phyloP scores from a whole-genome alignment of 352 stramenopile genomes.

The Pythium grandisporangium region DNA sequence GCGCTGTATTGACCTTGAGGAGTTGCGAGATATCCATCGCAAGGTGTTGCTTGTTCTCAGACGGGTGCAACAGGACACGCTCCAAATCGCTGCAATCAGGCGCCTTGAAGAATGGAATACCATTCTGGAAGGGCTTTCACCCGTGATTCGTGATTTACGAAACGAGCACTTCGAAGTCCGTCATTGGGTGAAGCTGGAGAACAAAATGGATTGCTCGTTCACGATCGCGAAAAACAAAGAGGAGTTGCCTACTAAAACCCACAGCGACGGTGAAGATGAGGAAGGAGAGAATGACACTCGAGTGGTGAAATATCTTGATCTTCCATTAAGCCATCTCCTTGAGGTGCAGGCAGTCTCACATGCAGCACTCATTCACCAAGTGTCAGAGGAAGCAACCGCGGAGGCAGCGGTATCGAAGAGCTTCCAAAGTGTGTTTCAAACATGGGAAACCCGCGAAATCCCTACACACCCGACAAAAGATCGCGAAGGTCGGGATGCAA shows the following conservation, averaged over 20 bases:
- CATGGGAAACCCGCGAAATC: slow-evolving; percentile 55
- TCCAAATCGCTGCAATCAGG: slow-evolving; percentile 16
- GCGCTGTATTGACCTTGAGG: slow-evolving; percentile 25
- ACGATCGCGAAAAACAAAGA: background rate
- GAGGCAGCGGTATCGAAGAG: slow-evolving; percentile 52
- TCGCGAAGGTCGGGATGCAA: slow-evolving; percentile 40
- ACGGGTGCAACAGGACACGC: slow-evolving; percentile 8
- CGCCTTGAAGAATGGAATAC: slow-evolving; percentile 27
- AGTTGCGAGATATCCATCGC: slow-evolving; percentile 19
- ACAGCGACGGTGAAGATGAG: slow-evolving; percentile 6
- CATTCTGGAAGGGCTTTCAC: slow-evolving; percentile 32
- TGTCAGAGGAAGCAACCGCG: slow-evolving; percentile 59
- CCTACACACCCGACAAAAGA: slow-evolving; percentile 35
- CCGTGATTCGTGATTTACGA: slow-evolving; percentile 49
- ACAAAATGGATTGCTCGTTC: slow-evolving; percentile 53
- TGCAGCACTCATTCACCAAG: slow-evolving; percentile 35
- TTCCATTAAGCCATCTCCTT: slow-evolving; percentile 42
- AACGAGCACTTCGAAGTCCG: slow-evolving; percentile 46
- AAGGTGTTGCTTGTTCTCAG: slow-evolving; percentile 15
- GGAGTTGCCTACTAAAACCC: background rate
- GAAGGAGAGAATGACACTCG: background rate
- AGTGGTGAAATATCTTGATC: slow-evolving; percentile 21
- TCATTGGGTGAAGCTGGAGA: slow-evolving; percentile 66
- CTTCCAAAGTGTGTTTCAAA: slow-evolving; percentile 42
- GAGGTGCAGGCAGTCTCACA: slow-evolving; percentile 30